Conservation (phyloP, 1,284 basidiomycete species). For the Apiotrichum montevideense region DNA sequence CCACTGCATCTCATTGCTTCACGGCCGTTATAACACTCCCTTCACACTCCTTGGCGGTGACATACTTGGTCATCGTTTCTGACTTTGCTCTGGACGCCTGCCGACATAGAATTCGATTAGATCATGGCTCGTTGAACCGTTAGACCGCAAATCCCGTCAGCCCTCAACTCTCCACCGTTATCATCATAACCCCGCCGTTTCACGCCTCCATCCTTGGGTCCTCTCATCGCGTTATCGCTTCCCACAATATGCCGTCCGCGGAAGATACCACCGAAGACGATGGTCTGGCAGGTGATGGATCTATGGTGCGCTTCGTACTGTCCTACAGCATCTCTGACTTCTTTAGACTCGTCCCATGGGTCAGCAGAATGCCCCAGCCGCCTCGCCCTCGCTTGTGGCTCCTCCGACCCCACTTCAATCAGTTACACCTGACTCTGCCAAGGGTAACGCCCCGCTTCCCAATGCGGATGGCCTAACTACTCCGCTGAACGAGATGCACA, state of each 20-base stretch:
- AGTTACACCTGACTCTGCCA: conserved; percentile 24
- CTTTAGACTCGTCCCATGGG: not conserved
- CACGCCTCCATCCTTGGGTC: no score
- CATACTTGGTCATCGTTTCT: no score
- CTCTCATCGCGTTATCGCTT: no score
- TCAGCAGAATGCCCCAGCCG: not conserved
- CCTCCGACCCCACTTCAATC: conserved; percentile 1
- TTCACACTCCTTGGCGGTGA: no score
- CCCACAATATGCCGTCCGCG: not conserved
- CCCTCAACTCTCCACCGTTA: no score
- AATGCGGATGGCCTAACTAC: conserved; percentile 10
- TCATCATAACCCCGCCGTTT: no score
- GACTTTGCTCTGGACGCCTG: no score
- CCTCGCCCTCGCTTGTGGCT: not conserved
- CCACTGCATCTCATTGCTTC: no score
- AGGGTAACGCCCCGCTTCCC: conserved; percentile 3
- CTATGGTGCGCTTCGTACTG: conserved; percentile 16
- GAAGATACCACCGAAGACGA: conserved; percentile 28
- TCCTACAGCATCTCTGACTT: not conserved
- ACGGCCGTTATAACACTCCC: no score
- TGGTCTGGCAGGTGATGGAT: conserved; percentile 20
- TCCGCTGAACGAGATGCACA: conserved; percentile 7
- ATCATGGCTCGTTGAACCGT: no score
- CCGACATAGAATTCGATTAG: no score
- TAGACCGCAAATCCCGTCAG: no score